A percentile compares a stretch with the other conserved stretches of the same genome.
phyloP scores from a whole-genome alignment of 768 basidiomycete species.

The Amylocystis lapponica region DNA sequence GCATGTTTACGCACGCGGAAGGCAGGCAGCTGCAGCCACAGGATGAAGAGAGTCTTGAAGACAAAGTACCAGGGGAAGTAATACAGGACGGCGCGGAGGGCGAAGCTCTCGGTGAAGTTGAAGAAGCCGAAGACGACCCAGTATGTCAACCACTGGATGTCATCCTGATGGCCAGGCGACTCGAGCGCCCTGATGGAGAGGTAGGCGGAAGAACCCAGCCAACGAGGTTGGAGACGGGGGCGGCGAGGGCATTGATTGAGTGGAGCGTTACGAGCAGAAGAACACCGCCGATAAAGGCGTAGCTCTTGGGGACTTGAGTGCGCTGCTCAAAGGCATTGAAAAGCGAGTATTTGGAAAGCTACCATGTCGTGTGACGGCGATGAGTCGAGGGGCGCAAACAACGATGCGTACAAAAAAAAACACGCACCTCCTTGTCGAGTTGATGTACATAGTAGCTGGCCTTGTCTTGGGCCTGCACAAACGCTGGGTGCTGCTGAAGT shows the following conservation, averaged over 20 bases:
- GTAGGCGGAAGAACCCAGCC: constrained; percentile 92
- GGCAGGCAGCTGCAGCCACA: constrained; percentile 87
- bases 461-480: constrained; percentile 80
- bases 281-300: constrained; percentile 72
- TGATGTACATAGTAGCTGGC: constrained; percentile 76
- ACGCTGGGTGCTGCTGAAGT: constrained; percentile 83
- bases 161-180: constrained; percentile 72
- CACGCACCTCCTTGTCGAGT: constrained; percentile 92
- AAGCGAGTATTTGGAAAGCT: constrained; percentile 84
- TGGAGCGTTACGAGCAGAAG: constrained; percentile 67
- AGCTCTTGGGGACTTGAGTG: constrained; percentile 91
- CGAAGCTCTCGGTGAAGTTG: constrained; percentile 88
- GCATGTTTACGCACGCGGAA: constrained; percentile 60
- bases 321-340: constrained; percentile 81
- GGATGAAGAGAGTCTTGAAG: constrained; percentile 84
- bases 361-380: constrained; percentile 18
- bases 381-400: neutral
- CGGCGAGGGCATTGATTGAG: constrained; percentile 86
- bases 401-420: neutral
- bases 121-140: constrained; percentile 94
- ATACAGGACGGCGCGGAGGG: constrained; percentile 78
- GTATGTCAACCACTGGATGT: constrained; percentile 96
- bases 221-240: constrained; percentile 89
- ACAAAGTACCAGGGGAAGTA: constrained; percentile 94
- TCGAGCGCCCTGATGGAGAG: constrained; percentile 95